A percentile compares a stretch with the other conserved stretches of the same genome.
These are phyloP conservation scores for Tuber brumale DNA, from an alignment of 495 filamentous ascomycete species.

Conservation along the genomic window DNA sequence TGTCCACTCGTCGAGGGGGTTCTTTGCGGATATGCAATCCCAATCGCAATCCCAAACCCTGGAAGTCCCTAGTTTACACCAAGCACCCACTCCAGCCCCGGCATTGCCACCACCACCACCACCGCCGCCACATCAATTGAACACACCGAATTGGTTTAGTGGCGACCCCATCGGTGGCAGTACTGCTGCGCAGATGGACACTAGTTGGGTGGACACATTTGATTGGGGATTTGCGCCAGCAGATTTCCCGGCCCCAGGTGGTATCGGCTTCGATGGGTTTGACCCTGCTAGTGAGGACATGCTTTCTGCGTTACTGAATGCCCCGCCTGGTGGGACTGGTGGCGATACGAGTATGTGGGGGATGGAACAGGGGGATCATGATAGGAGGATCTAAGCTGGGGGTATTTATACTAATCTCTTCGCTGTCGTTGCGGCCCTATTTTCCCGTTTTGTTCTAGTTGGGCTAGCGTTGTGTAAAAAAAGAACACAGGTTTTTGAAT, in stretches of 20 bases:
- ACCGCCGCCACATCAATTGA: constrained; percentile 15
- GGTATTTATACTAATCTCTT: constrained; percentile 4
- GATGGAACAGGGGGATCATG: constrained; percentile 29
- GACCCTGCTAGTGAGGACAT: constrained; percentile 18
- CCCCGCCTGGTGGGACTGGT: constrained; percentile 12
- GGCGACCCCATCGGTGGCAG: constrained; percentile 1
- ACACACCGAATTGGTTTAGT: constrained; percentile 16
- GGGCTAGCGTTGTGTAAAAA: not conserved
- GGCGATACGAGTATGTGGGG: constrained; percentile 34
- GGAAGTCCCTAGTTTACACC: constrained; percentile 31
- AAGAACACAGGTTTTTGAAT: not conserved
- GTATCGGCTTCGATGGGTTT: constrained; percentile 21
- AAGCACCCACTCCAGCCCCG: constrained; percentile 13
- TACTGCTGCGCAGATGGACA: constrained; percentile 23
- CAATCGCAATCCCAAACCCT: constrained; percentile 30
- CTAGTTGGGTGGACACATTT: constrained; percentile 19
- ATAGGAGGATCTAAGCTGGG: constrained; percentile 13
- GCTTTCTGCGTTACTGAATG: constrained; percentile 11
- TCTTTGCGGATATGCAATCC: constrained; percentile 9
- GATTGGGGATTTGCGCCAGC: constrained; percentile 17
- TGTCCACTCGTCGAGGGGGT: constrained; percentile 24
- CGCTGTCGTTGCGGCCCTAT: not conserved
- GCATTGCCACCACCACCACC: constrained; percentile 6
- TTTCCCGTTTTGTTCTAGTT: constrained; percentile 2
- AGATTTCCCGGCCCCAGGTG: constrained; percentile 10